Percentiles rank a stretch among this genome's conserved stretches.
These are phyloP conservation scores for Lepiota subincarnata DNA, from an alignment of 768 basidiomycete genomes.

Conservation along the genomic window DNA sequence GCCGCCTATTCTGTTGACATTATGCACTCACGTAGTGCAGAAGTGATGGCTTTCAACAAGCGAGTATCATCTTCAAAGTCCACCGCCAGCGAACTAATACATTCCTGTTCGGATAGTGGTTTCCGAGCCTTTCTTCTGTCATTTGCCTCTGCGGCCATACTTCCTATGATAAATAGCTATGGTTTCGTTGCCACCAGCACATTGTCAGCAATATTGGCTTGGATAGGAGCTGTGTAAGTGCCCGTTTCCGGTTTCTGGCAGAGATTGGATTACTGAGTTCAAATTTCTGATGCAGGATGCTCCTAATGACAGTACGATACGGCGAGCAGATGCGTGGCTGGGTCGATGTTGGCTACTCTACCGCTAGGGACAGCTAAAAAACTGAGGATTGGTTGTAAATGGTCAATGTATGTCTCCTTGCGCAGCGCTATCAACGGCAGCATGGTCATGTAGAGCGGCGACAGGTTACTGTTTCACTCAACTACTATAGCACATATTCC, in stretches of 20 bases:
- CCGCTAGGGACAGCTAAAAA: conserved; percentile 29
- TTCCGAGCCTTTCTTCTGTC: conserved; percentile 43
- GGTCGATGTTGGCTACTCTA: conserved; percentile 54
- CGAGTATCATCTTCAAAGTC: background rate
- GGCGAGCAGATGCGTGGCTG: conserved; percentile 54
- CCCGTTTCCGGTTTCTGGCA: background rate
- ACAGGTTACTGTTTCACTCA: too few relatives aligned
- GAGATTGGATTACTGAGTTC: background rate
- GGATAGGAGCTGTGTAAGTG: conserved; percentile 51
- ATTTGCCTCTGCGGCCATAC: conserved; percentile 36
- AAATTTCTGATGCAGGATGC: conserved; percentile 29
- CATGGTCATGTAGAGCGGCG: too few relatives aligned
- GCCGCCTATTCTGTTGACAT: conserved; percentile 58
- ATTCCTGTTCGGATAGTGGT: conserved; percentile 29
- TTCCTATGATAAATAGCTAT: conserved; percentile 50
- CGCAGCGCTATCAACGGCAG: too few relatives aligned
- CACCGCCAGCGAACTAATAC: background rate
- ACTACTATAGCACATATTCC: too few relatives aligned
- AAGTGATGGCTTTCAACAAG: too few relatives aligned
- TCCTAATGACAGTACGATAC: conserved; percentile 51
- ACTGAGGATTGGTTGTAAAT: too few relatives aligned
- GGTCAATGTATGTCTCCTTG: too few relatives aligned
- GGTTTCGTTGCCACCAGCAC: conserved; percentile 49
- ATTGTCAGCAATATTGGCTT: conserved; percentile 38
- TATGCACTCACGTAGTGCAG: conserved; percentile 32